Evolutionary conservation across 192 early-diverging fungal species (phyloP).

Genomic region (Phlyctochytrium arcticum): DNA sequence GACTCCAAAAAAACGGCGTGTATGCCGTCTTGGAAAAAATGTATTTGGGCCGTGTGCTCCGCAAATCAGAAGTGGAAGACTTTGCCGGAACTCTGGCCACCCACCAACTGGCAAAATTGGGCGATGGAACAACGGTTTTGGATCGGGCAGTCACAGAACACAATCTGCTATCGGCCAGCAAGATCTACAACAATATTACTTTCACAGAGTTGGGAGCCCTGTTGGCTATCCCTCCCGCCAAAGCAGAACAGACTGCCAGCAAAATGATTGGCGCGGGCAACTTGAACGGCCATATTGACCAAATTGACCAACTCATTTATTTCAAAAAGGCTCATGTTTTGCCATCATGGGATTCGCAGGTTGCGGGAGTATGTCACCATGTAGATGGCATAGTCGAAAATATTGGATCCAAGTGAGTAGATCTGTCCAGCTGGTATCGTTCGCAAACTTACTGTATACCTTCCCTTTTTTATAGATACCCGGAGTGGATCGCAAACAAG

Average conservation of each 20-base stretch:
- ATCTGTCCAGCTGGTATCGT: neutral
- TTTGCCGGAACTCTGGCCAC: constrained; percentile 68
- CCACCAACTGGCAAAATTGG: constrained; percentile 73
- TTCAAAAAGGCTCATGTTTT: constrained; percentile 45
- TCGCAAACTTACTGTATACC: neutral
- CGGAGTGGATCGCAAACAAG: constrained; percentile 10
- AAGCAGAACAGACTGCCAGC: constrained; percentile 81
- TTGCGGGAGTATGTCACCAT: constrained; percentile 49
- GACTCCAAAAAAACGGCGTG: constrained; percentile 31
- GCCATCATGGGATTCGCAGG: constrained; percentile 39
- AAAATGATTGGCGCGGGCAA: constrained; percentile 89
- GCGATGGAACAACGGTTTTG: constrained; percentile 73
- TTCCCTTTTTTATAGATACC: neutral
- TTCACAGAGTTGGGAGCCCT: constrained; percentile 81
- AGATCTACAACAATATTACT: constrained; percentile 88
- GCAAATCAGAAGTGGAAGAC: constrained; percentile 70
- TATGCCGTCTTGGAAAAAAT: constrained; percentile 86
- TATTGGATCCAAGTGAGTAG: constrained; percentile 8
- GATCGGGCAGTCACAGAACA: constrained; percentile 94
- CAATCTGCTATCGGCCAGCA: constrained; percentile 81
- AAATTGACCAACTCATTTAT: constrained; percentile 78
- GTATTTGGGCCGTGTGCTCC: constrained; percentile 85
- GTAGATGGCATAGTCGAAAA: constrained; percentile 40
- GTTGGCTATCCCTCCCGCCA: constrained; percentile 69
- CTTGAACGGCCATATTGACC: constrained; percentile 88